phyloP scores from a whole-genome alignment of 306 rosid species.

The Spatholobus suberectus region DNA sequence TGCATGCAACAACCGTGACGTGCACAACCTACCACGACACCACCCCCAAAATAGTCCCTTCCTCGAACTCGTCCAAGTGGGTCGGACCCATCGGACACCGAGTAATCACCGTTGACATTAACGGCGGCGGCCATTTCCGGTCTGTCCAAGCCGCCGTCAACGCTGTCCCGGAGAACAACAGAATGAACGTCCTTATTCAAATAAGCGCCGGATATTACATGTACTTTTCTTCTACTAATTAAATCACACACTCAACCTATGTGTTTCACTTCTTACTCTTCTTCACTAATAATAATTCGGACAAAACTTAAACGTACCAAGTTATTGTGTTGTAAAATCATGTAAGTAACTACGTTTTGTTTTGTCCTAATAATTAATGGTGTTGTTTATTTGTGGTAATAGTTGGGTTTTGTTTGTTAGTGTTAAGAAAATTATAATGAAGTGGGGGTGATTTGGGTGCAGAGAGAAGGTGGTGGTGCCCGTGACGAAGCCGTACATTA shows the following conservation, averaged over 20 bases:
- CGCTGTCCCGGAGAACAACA: slow-evolving; percentile 59
- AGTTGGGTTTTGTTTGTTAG: too few relatives aligned
- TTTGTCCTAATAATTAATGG: neutral
- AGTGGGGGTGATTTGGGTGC: slow-evolving; percentile 6
- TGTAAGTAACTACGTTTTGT: too few relatives aligned
- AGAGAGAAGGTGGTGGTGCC: slow-evolving; percentile 83
- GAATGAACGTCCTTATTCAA: slow-evolving; percentile 55
- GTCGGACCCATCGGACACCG: slow-evolving; percentile 62
- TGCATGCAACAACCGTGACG: slow-evolving; percentile 40
- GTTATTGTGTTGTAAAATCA: too few relatives aligned
- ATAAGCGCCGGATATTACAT: slow-evolving; percentile 70
- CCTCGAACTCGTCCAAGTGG: slow-evolving; percentile 43
- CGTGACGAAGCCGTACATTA: slow-evolving; percentile 72
- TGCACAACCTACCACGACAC: neutral
- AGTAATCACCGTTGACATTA: slow-evolving; percentile 50
- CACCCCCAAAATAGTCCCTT: neutral
- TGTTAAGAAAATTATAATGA: neutral
- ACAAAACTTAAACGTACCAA: too few relatives aligned
- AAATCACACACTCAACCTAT: neutral
- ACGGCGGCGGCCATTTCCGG: slow-evolving; percentile 59
- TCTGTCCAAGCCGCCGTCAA: slow-evolving; percentile 73
- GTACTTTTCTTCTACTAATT: slow-evolving; percentile 36
- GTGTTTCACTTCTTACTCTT: too few relatives aligned
- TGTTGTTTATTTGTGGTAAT: neutral
- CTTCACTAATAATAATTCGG: too few relatives aligned